A percentile compares a stretch with the other conserved stretches of the same genome.
phyloP scores from a whole-genome alignment of 257 asterid genomes.

The Solanum corneliomulleri region DNA sequence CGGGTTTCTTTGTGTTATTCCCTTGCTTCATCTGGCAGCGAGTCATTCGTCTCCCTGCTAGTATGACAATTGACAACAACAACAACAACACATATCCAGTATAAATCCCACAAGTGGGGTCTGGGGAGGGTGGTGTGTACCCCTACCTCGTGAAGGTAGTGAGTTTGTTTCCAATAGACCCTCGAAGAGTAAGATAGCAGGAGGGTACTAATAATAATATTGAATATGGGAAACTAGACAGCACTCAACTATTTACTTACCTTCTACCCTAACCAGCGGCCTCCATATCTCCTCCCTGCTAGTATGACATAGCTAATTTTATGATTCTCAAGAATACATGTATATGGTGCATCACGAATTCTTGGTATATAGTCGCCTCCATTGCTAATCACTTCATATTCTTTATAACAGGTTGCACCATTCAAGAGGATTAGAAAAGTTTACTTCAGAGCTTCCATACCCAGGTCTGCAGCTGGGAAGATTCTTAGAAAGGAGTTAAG shows the following conservation, averaged over 20 bases:
- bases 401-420: slow-evolving; percentile 54
- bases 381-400: neutral
- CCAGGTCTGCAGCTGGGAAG: slow-evolving; percentile 60
- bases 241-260: neutral
- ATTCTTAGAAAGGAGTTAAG: slow-evolving; percentile 47
- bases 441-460: slow-evolving; percentile 32
- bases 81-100: neutral
- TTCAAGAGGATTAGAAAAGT: slow-evolving; percentile 78
- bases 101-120: neutral
- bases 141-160: neutral
- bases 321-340: neutral
- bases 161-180: neutral
- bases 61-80: neutral
- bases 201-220: neutral
- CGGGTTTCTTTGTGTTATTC: neutral
- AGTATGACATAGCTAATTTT: neutral
- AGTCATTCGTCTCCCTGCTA: neutral
- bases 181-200: neutral
- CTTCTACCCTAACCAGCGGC: neutral
- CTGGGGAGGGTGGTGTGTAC: neutral
- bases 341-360: neutral
- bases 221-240: neutral
- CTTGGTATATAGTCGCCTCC: neutral
- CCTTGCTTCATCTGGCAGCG: neutral
- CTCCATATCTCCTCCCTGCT: neutral